phyloP scores from a whole-genome alignment of 768 basidiomycete genomes.

The Leucocoprinus leucothites region DNA sequence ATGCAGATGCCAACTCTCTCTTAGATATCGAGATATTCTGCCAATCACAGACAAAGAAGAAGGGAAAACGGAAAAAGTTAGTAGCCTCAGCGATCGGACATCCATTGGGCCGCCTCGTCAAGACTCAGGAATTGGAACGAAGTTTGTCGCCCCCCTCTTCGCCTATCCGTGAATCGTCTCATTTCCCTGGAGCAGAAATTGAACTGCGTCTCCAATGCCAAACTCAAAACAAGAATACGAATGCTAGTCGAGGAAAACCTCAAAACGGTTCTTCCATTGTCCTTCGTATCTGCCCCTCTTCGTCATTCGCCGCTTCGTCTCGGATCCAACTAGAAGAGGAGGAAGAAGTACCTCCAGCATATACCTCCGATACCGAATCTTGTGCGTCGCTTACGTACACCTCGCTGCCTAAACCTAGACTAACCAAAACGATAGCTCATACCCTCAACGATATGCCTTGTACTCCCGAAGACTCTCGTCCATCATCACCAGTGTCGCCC shows the following conservation, averaged over 20 bases:
- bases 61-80: conserved; percentile 50
- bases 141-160: conserved; percentile 25
- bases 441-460: conserved; percentile 1
- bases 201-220: conserved; percentile 47
- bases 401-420: too few relatives aligned
- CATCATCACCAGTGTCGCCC: conserved; percentile 15
- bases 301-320: conserved; percentile 5
- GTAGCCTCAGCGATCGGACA: conserved; percentile 46
- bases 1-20: conserved; percentile 33
- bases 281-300: conserved; percentile 21
- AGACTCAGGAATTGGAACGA: conserved; percentile 41
- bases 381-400: not conserved
- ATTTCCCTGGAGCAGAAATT: conserved; percentile 25
- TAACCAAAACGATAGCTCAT: not conserved
- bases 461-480: conserved; percentile 10
- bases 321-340: not conserved
- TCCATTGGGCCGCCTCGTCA: conserved; percentile 51
- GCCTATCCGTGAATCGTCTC: not conserved
- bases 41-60: conserved; percentile 60
- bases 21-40: conserved; percentile 58
- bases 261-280: conserved; percentile 37
- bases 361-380: conserved; percentile 3
- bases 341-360: not conserved
- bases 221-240: conserved; percentile 24
- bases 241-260: conserved; percentile 33